Conservation (phyloP, 495 filamentous ascomycete genomes). For the Penicillium silybi region DNA sequence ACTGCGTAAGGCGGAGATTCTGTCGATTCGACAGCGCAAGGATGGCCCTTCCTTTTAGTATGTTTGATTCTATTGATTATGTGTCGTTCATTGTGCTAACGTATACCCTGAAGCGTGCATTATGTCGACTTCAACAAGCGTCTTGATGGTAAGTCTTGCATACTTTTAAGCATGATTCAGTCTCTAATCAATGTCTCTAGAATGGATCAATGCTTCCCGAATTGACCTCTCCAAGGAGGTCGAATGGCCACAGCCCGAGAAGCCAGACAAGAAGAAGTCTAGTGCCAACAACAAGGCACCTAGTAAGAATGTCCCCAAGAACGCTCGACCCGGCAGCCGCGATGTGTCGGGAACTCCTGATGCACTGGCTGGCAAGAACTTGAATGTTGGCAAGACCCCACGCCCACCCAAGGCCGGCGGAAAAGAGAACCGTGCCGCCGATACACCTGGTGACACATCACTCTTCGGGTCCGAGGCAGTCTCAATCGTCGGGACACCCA, state of each 20-base stretch:
- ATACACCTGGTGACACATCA: conserved; percentile 34
- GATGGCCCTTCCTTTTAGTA: conserved; percentile 81
- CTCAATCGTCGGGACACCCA: conserved; percentile 50
- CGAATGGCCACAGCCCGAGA: conserved; percentile 73
- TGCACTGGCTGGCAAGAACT: conserved; percentile 47
- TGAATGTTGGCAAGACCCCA: conserved; percentile 42
- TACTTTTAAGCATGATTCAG: neutral
- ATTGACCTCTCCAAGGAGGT: conserved; percentile 78
- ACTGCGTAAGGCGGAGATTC: conserved; percentile 85
- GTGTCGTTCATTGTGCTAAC: conserved; percentile 15
- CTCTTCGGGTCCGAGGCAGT: conserved; percentile 48
- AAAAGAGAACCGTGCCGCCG: conserved; percentile 55
- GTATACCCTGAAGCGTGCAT: conserved; percentile 60
- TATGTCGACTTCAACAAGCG: conserved; percentile 99
- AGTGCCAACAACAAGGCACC: conserved; percentile 41
- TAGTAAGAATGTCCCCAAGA: conserved; percentile 50
- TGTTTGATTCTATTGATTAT: conserved; percentile 9
- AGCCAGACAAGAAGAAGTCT: conserved; percentile 63
- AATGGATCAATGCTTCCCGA: conserved; percentile 80
- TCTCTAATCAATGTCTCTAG: conserved; percentile 37
- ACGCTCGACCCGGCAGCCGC: conserved; percentile 49
- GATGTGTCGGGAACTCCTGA: conserved; percentile 59
- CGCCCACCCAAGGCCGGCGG: conserved; percentile 57
- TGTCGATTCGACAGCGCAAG: conserved; percentile 81
- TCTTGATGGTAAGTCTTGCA: conserved; percentile 59